These are phyloP conservation scores for Protomyces gravidus DNA, from an alignment of 1,139 yeast genomes.

Conservation along the genomic window DNA sequence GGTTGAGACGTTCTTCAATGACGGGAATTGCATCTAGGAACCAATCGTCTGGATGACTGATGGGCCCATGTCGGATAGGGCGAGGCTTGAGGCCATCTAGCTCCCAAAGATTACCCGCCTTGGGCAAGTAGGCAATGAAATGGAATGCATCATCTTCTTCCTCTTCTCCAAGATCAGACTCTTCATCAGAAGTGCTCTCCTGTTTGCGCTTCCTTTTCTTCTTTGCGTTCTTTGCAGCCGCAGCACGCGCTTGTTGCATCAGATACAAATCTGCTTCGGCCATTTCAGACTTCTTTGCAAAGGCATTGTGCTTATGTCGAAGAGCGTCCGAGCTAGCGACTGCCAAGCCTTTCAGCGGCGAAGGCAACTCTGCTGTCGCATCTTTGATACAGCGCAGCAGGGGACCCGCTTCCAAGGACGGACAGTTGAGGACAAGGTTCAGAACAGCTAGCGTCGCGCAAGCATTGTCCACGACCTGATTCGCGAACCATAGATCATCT, in stretches of 20 bases:
- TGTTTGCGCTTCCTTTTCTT: neutral
- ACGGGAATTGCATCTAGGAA: slow-evolving; percentile 45
- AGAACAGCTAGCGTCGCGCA: slow-evolving; percentile 75
- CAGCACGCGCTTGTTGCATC: neutral
- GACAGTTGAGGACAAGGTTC: slow-evolving; percentile 51
- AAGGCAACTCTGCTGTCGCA: slow-evolving; percentile 43
- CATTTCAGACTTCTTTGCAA: slow-evolving; percentile 43
- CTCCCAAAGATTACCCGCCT: slow-evolving; percentile 53
- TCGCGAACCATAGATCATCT: slow-evolving; percentile 55
- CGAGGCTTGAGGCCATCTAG: slow-evolving; percentile 59
- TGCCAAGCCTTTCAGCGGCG: slow-evolving; percentile 52
- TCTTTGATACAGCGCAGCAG: slow-evolving; percentile 50
- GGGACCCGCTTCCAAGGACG: slow-evolving; percentile 49
- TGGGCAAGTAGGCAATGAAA: slow-evolving; percentile 54
- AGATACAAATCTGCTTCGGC: slow-evolving; percentile 3
- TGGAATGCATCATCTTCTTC: slow-evolving; percentile 50
- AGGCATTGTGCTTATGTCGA: slow-evolving; percentile 60
- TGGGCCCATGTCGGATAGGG: slow-evolving; percentile 53
- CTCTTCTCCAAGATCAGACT: slow-evolving; percentile 37
- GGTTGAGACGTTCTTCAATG: slow-evolving; percentile 48
- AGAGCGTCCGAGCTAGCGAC: slow-evolving; percentile 59
- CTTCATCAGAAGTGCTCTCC: slow-evolving; percentile 33
- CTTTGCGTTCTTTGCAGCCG: neutral
- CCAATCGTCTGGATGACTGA: slow-evolving; percentile 47
- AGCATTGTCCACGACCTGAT: slow-evolving; percentile 58